Conservation (phyloP, 768 basidiomycete genomes). For the Psilocybe azurescens region DNA sequence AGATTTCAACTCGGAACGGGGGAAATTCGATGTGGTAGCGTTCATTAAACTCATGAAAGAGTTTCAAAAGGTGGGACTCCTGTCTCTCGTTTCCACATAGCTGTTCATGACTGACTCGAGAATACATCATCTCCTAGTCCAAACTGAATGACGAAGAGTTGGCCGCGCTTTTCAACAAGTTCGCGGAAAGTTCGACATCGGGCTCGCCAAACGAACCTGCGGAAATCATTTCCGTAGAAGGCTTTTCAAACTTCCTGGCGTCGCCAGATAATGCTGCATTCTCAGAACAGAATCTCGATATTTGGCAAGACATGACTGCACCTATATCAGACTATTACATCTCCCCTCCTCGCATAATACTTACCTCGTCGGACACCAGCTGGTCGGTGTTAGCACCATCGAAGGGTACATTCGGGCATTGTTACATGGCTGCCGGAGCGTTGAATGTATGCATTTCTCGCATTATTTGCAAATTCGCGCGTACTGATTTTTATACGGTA, state of each 20-base stretch:
- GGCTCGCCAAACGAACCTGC: slow-evolving; percentile 20
- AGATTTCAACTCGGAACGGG: slow-evolving; percentile 35
- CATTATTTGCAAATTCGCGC: slow-evolving; percentile 17
- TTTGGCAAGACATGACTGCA: slow-evolving; percentile 86
- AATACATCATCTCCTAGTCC: slow-evolving; percentile 32
- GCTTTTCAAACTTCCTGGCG: slow-evolving; percentile 79
- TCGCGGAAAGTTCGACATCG: slow-evolving; percentile 24
- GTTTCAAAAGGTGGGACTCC: slow-evolving; percentile 42
- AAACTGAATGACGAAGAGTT: slow-evolving; percentile 38
- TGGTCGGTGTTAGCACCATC: slow-evolving; percentile 86
- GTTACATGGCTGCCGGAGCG: slow-evolving; percentile 89
- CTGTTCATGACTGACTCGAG: background rate
- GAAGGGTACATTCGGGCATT: slow-evolving; percentile 94
- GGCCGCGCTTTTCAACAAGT: slow-evolving; percentile 39
- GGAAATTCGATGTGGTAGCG: slow-evolving; percentile 44
- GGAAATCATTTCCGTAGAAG: slow-evolving; percentile 54
- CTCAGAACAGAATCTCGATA: slow-evolving; percentile 43
- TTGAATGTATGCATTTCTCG: slow-evolving; percentile 74
- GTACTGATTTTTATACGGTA: slow-evolving; percentile 7
- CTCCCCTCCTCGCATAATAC: slow-evolving; percentile 94
- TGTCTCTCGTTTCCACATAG: background rate
- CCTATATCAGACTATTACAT: slow-evolving; percentile 91
- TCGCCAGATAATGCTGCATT: slow-evolving; percentile 76
- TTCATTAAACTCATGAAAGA: slow-evolving; percentile 53
- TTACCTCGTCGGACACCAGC: slow-evolving; percentile 85